Evolutionary conservation across 2,329 filamentous ascomycete genomes (phyloP), one percentile per base, ranked within the genome.

Genomic region (Amesomyces nigricolor): DNA sequence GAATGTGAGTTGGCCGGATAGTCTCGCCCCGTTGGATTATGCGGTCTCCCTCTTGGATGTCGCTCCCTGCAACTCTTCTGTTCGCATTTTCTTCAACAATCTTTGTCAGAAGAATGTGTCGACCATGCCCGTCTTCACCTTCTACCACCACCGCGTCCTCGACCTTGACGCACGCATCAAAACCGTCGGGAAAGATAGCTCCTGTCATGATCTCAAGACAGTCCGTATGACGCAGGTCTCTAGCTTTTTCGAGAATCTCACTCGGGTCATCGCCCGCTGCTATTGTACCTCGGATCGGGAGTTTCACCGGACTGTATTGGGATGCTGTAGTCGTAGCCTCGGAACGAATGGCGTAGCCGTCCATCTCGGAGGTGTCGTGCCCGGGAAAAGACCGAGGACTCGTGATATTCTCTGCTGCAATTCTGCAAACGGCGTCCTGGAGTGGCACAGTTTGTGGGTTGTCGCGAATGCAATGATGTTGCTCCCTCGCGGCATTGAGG

Each of bases 161-260:
- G 5, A 53, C 17, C 10, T 49, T 53, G 43, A 61, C 50, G 30
- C 54, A 58, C 4, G 57, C 59, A 17, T 62, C 60, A 26, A 56
- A 49, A 4, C 32, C 17, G 2, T 42, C 19, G 2, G 67, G 66
- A 47, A 69, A 69, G 6, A 55, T 58, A 2, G 64, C 66, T 11
- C 67, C 67, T 3, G 65, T 68, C 65, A 67, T 68, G 35, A 69
- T 66, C 53, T 68, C 64, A 22, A 66, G 59, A 42, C 66, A 68
- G 32, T 35, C 32, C 11, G 3, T 35, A 4, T 10, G 8, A 7
- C 9, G 4, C 11, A 35, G 32, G 9, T 35, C 32, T 13, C 9
- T 11, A 35, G 7, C 32, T 9, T 6, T 29, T 9, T 11, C 5
- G 8, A 37, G 26, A 29, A 48, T 7, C 8, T 40, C 11, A 4